Evolutionary conservation across 495 filamentous ascomycete species (phyloP).

Genomic region (Neurospora sublineolata): DNA sequence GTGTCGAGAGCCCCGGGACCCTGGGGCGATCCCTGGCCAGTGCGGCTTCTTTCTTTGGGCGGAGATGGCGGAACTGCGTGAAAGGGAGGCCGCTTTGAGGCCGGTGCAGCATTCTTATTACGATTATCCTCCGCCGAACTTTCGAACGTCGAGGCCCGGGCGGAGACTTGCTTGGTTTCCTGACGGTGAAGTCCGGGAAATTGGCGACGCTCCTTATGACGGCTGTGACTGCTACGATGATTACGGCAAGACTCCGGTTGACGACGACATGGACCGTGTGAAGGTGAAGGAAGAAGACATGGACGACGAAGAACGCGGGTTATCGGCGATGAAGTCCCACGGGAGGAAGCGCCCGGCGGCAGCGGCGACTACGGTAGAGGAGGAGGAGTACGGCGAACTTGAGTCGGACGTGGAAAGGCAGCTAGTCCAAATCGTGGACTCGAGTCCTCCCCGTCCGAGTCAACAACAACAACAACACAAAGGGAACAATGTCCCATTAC

Average conservation of each 20-base stretch:
- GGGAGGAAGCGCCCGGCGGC: conserved; percentile 1
- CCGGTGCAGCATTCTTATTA: no score
- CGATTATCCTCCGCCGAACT: no score
- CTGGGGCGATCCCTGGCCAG: conserved; percentile 8
- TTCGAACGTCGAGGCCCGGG: no score
- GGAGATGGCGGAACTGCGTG: conserved; percentile 47
- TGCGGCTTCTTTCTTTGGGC: conserved; percentile 68
- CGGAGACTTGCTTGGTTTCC: no score
- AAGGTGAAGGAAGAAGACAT: not conserved
- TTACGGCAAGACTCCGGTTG: no score
- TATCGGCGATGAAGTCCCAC: not conserved
- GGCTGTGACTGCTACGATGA: no score
- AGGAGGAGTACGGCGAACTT: conserved; percentile 1
- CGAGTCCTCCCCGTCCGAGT: not conserved
- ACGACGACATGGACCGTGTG: not conserved
- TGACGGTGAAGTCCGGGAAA: no score
- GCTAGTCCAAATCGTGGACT: not conserved
- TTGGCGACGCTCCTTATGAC: no score
- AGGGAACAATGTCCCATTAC: conserved; percentile 1
- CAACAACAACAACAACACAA: not conserved
- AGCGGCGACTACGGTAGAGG: conserved; percentile 1
- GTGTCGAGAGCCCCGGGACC: conserved; percentile 30
- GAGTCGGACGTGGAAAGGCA: conserved; percentile 12
- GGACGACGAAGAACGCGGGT: not conserved
- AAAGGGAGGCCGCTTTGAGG: conserved; percentile 37